These are phyloP conservation scores for Sphaerobolus stellatus DNA, from an alignment of 1,284 basidiomycete species.

Conservation along the genomic window DNA sequence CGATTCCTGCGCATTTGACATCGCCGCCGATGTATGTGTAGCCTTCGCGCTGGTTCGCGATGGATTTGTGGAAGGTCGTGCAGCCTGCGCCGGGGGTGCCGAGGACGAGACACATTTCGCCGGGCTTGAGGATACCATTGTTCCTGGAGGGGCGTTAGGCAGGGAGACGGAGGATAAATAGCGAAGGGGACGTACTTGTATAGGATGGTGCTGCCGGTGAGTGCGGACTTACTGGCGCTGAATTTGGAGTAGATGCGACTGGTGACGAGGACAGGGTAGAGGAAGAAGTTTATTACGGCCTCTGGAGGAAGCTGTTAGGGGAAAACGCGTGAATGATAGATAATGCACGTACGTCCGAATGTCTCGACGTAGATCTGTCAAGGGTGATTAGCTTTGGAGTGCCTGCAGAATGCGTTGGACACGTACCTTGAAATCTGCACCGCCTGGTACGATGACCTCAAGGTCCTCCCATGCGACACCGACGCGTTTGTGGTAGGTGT, in stretches of 20 bases:
- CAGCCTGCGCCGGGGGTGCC: slow-evolving; percentile 54
- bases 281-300: slow-evolving; percentile 57
- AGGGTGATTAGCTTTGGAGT: slow-evolving; percentile 8
- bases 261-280: slow-evolving; percentile 51
- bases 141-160: slow-evolving; percentile 58
- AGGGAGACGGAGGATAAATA: slow-evolving; percentile 32
- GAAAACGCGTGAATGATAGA: background rate
- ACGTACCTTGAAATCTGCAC: slow-evolving; percentile 57
- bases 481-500: slow-evolving; percentile 67
- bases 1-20: slow-evolving; percentile 51
- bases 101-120: slow-evolving; percentile 61
- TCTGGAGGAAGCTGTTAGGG: slow-evolving; percentile 48
- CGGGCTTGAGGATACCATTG: slow-evolving; percentile 72
- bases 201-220: slow-evolving; percentile 55
- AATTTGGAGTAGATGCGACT: slow-evolving; percentile 49
- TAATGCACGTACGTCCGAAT: slow-evolving; percentile 57
- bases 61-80: slow-evolving; percentile 53
- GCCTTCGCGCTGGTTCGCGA: slow-evolving; percentile 43
- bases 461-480: slow-evolving; percentile 79
- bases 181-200: slow-evolving; percentile 60
- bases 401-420: slow-evolving; percentile 13
- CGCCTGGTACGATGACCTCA: slow-evolving; percentile 70
- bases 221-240: slow-evolving; percentile 48
- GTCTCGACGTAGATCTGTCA: slow-evolving; percentile 65
- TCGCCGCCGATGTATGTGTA: slow-evolving; percentile 32